phyloP scores from a whole-genome alignment of 129 eudicot species.

The Escallonia rubra region DNA sequence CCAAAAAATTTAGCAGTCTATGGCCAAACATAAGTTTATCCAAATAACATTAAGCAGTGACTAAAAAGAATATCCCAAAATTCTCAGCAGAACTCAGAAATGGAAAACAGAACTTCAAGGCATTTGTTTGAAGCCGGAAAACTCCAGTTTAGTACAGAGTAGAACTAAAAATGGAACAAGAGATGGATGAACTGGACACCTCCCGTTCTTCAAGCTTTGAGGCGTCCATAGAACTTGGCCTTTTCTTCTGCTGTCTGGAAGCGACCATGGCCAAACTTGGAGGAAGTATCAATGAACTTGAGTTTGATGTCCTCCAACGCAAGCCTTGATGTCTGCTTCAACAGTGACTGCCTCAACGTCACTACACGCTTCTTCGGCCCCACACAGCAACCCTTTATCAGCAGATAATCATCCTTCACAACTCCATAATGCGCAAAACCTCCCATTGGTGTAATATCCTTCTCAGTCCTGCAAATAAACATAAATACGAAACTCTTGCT shows the following conservation, averaged over 20 bases:
- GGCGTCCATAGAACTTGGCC: slow-evolving; percentile 41
- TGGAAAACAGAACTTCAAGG: too few species aligned
- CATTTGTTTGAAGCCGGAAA: too few species aligned
- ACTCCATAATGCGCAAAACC: slow-evolving; percentile 66
- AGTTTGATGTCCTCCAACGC: slow-evolving; percentile 64
- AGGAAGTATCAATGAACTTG: slow-evolving; percentile 56
- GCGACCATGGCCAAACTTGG: slow-evolving; percentile 60
- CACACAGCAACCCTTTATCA: slow-evolving; percentile 72
- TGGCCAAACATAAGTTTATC: too few species aligned
- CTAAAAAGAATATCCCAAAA: too few species aligned
- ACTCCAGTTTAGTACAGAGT: too few species aligned
- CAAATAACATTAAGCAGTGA: too few species aligned
- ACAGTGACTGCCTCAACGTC: slow-evolving; percentile 50
- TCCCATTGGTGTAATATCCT: slow-evolving; percentile 65
- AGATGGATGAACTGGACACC: neutral
- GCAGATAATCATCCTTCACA: slow-evolving; percentile 55
- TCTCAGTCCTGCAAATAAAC: slow-evolving; percentile 48
- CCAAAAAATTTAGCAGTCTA: too few species aligned
- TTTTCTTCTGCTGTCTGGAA: slow-evolving; percentile 60
- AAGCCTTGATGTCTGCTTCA: slow-evolving; percentile 55
- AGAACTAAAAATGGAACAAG: neutral
- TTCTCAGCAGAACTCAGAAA: too few species aligned
- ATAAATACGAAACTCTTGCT: neutral
- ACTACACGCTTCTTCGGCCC: slow-evolving; percentile 72
- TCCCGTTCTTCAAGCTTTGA: slow-evolving; percentile 28